Evolutionary conservation across 2,329 filamentous ascomycete genomes (phyloP), one percentile per base, ranked within the genome.

Genomic region (Fusarium illudens): DNA sequence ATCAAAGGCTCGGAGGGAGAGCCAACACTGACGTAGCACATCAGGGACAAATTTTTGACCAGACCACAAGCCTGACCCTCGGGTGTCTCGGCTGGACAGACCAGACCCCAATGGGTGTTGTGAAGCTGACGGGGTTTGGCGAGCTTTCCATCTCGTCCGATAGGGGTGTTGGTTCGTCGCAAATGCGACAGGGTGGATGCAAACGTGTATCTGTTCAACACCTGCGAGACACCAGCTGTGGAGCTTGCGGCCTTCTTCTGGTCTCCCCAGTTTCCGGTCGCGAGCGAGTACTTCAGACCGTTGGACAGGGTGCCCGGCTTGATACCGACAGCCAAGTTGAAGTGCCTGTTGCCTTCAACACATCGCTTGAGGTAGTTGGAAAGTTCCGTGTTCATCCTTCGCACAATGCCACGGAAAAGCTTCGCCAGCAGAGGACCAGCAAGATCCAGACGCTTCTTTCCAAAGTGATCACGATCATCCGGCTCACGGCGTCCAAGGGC

Each of bases 231-330:
- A 85, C 96, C 96, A 48, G 96, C 96, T 68, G 96, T 98, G 1
- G 94, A 93, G 72, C 91, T 95, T 73, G 92, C 92, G 19, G 96
- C 94, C 84, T 98, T 99, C 87, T 98, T 99, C 83, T 99, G 96
- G 71, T 99, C 96, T 76, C 96, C 96, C 96, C 96, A 99, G 81
- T 99, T 99, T 71, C 96, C 96, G 13, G 96, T 99, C 25, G 96
- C 95, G 65, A 99, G 85, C 54, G 96, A 97, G 81, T 99, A 99
- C 78, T 97, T 97, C 70, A 99, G 82, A 51, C 95, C 96, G 76
- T 96, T 96, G 19, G 94, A 97, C 71, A 99, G 86, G 19, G 96
- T 97, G 66, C 90, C 91, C 20, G 92, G 90, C 83, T 97, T 98
- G 75, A 98, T 91, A 71, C 94, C 96, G 61, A 97, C 87, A 13